Evolutionary conservation across 495 filamentous ascomycete genomes (phyloP).

Genomic region (Saxophila tyrrhenica): DNA sequence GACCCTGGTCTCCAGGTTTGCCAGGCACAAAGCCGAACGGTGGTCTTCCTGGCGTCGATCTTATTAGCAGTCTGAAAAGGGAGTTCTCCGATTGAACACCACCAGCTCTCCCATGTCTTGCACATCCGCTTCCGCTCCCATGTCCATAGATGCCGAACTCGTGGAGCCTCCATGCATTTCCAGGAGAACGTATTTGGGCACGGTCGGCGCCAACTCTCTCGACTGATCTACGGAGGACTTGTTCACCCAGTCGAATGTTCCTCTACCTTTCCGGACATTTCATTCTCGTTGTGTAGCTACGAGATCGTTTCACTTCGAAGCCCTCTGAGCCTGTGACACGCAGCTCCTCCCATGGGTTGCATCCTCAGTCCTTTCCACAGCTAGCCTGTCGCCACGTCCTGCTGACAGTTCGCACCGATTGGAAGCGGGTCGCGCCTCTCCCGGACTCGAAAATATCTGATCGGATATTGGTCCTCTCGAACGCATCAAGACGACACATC

Average conservation of each 20-base stretch:
- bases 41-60: conserved; percentile 8
- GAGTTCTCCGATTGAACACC: conserved; percentile 18
- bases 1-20: background rate
- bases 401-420: background rate
- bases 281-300: conserved; percentile 2
- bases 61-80: conserved; percentile 1
- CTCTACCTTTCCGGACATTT: background rate
- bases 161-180: conserved; percentile 3
- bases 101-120: background rate
- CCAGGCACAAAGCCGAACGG: background rate
- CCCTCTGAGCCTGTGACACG: background rate
- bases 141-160: conserved; percentile 1
- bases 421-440: conserved; percentile 3
- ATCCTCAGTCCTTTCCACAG: background rate
- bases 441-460: background rate
- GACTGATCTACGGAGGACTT: background rate
- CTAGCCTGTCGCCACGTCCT: background rate
- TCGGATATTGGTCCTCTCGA: background rate
- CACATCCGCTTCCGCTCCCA: background rate
- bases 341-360: background rate
- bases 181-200: background rate
- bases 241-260: background rate
- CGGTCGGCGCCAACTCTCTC: conserved; percentile 3
- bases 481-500: background rate
- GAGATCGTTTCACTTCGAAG: background rate